Percentiles rank a stretch among this genome's conserved stretches.
These are phyloP conservation scores for Plectranthus barbatus DNA, from an alignment of 257 asterid species.

Conservation along the genomic window DNA sequence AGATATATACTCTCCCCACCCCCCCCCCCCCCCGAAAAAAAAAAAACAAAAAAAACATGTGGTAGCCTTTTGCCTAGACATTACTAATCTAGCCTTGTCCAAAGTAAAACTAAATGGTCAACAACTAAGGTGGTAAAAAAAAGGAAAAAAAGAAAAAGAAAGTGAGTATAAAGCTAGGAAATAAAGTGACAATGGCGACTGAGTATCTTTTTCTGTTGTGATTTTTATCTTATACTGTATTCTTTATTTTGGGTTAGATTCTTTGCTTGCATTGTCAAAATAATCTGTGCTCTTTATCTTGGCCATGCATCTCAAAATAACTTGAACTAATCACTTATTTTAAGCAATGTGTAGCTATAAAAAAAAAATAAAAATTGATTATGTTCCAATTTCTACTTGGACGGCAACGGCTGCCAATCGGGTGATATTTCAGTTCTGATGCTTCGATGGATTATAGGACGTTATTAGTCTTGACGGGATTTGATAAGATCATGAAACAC, in stretches of 20 bases:
- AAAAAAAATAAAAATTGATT: no score
- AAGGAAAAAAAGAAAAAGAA: not conserved
- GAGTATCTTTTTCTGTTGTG: not conserved
- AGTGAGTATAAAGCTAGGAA: not conserved
- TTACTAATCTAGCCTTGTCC: not conserved
- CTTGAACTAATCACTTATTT: no score
- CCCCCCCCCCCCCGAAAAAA: no score
- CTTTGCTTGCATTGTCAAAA: slow-evolving; percentile 9
- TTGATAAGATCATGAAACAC: no score
- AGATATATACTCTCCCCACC: no score
- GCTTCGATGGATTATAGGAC: no score
- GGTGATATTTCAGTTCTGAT: no score
- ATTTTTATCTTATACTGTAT: not conserved
- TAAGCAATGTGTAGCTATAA: no score
- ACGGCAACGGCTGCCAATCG: no score
- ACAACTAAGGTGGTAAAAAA: slow-evolving; percentile 4
- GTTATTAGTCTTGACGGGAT: no score
- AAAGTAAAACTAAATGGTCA: not conserved
- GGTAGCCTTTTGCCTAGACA: not conserved
- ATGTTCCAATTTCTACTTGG: no score
- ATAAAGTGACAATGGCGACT: not conserved
- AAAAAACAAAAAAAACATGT: not conserved
- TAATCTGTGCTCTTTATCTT: slow-evolving; percentile 16
- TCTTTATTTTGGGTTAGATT: not conserved
- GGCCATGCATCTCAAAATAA: slow-evolving; percentile 20